Evolutionary conservation across 129 eudicot genomes (phyloP), one percentile per base, ranked within the genome.

Genomic region (Escallonia herrerae): DNA sequence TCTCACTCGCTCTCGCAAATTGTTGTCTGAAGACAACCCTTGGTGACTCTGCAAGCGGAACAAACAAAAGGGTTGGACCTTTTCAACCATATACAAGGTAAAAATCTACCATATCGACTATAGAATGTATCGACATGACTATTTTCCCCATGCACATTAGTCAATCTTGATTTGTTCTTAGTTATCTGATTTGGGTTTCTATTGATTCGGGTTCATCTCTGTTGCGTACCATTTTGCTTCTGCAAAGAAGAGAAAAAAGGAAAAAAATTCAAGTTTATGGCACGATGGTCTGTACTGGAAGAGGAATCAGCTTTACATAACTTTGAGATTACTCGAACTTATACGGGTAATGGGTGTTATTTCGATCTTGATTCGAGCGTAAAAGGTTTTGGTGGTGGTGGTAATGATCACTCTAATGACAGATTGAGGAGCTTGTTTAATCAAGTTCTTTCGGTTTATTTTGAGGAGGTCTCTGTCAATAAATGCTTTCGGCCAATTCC

Each of bases 401-500:
- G 14, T 2, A 45, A 45, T 45, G 33, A 22, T 22, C 6, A 71
- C 38, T 43, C 75, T 57, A 70, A 81, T 40, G 77, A 64, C 73
- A 80, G 78, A 69, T 64, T 87, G 57, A 70, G 84, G 75, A 62
- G 79, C 44, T 74, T 81, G 81, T 90, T 86, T 79, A 82, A 83
- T 81, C 88, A 90, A 67, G 80, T 77, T n/a, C 75, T 86, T 63
- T 59, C 83, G 13, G 69, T 77, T 60, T 87, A 73, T 72, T 62
- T 91, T 65, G 80, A 76, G 62, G 95, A 79, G 55, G 81, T 74
- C 46, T 78, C 69, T 65, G 81, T 74, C 10, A 63, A 67, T 41
- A 80, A 73, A 51, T 72, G 71, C 45, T 38, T 63, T 57, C 69
- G 87, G 80, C 93, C 90, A 37, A 63, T 84, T 71, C 97, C 97